Conservation (phyloP, 768 basidiomycete species). For the Termitomyces sp. region DNA sequence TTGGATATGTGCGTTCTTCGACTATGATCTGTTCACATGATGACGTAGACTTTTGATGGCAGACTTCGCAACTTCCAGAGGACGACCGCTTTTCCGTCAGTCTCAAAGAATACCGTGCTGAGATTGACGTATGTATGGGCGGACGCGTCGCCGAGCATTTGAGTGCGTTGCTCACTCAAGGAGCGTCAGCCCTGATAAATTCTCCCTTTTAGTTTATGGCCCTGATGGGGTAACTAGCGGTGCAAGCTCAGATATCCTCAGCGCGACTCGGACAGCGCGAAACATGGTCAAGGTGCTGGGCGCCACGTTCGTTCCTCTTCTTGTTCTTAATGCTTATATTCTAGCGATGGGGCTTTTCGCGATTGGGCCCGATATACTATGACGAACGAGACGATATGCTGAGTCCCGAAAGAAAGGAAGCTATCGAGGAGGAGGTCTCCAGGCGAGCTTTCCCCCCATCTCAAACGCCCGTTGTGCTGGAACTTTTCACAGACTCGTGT, state of each 20-base stretch:
- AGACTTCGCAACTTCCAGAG: conserved; percentile 78
- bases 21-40: background rate
- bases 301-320: background rate
- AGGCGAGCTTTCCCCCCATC: conserved; percentile 44
- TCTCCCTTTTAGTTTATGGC: conserved; percentile 65
- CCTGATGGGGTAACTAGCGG: conserved; percentile 86
- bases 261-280: conserved; percentile 75
- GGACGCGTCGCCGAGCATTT: conserved; percentile 95
- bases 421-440: conserved; percentile 86
- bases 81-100: conserved; percentile 71
- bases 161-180: conserved; percentile 36
- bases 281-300: conserved; percentile 81
- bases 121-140: conserved; percentile 90
- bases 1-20: conserved; percentile 66
- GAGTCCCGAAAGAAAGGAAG: conserved; percentile 71
- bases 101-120: conserved; percentile 68
- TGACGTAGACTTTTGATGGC: conserved; percentile 1
- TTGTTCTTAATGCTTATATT: background rate
- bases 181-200: background rate
- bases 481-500: conserved; percentile 49
- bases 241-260: conserved; percentile 80
- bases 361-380: conserved; percentile 80
- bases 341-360: conserved; percentile 78
- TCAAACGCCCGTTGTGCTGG: background rate
- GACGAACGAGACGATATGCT: conserved; percentile 65